Percentiles rank a stretch among this genome's conserved stretches.
Conservation (phyloP, 1,139 yeast species). For the Saccharomyces hybrid region DNA sequence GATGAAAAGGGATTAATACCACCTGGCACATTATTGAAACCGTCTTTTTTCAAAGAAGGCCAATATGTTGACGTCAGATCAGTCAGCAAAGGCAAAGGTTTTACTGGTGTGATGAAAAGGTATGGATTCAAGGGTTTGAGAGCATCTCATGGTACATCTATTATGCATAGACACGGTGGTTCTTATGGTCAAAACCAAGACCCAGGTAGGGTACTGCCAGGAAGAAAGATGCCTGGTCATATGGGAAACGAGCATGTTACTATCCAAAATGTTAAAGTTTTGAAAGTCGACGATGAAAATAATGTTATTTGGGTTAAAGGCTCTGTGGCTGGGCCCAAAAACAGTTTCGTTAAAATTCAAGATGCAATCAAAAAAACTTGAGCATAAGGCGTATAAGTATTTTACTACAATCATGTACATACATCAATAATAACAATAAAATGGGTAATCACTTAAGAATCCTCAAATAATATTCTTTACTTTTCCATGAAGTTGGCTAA, state of each 20-base stretch:
- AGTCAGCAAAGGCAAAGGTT: slow-evolving; percentile 89
- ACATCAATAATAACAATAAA: not conserved
- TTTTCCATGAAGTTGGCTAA: not conserved
- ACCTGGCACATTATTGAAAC: slow-evolving; percentile 69
- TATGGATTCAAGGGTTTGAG: slow-evolving; percentile 85
- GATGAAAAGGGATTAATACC: slow-evolving; percentile 60
- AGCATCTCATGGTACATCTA: slow-evolving; percentile 95
- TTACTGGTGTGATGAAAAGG: slow-evolving; percentile 97
- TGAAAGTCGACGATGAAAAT: slow-evolving; percentile 71
- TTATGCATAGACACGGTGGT: slow-evolving; percentile 94
- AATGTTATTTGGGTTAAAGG: slow-evolving; percentile 85
- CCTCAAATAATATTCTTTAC: not conserved
- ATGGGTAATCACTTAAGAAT: not conserved
- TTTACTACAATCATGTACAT: not conserved
- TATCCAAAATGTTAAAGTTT: slow-evolving; percentile 64
- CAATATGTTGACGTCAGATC: slow-evolving; percentile 78
- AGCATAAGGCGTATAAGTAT: not conserved
- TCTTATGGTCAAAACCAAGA: slow-evolving; percentile 92
- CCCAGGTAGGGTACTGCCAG: slow-evolving; percentile 95
- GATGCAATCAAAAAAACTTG: slow-evolving; percentile 55
- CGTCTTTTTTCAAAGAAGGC: slow-evolving; percentile 79
- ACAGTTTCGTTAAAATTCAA: slow-evolving; percentile 62
- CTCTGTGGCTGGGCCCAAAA: slow-evolving; percentile 84
- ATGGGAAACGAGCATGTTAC: slow-evolving; percentile 80
- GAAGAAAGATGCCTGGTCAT: slow-evolving; percentile 97